Evolutionary conservation across 2,329 filamentous ascomycete species (phyloP).

Genomic region (Monosporascus sp.): DNA sequence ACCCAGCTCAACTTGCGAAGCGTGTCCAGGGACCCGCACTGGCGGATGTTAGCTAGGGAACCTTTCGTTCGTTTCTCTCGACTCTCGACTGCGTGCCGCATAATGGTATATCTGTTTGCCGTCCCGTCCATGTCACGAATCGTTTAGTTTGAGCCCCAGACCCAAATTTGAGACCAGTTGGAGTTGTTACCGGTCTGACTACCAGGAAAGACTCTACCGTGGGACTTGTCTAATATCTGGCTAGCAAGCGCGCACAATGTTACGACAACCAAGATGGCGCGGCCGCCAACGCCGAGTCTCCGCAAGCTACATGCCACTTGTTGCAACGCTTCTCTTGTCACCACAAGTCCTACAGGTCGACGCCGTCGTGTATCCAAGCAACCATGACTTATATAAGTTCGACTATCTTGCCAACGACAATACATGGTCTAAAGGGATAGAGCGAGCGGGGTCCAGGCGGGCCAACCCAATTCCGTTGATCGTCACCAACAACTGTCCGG

Average conservation of each 20-base stretch:
- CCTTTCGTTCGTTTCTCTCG: neutral
- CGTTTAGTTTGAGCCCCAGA: neutral
- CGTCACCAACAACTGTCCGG: constrained; percentile 66
- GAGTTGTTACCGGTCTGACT: neutral
- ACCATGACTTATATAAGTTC: constrained; percentile 24
- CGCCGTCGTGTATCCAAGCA: constrained; percentile 25
- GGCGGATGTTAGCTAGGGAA: neutral
- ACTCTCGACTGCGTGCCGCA: constrained; percentile 1
- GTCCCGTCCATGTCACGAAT: neutral
- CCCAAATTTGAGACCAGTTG: neutral
- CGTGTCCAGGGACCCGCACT: neutral
- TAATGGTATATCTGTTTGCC: constrained; percentile 7
- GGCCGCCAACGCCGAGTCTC: neutral
- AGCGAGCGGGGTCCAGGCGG: constrained; percentile 21
- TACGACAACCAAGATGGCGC: neutral
- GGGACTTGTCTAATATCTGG: neutral
- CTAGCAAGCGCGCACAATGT: constrained; percentile 11
- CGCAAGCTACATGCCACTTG: constrained; percentile 3
- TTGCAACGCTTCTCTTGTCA: constrained; percentile 12
- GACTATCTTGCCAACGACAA: constrained; percentile 21
- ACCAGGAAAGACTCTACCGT: neutral
- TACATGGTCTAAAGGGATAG: constrained; percentile 13
- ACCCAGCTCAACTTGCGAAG: constrained; percentile 2
- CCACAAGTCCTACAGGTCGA: constrained; percentile 7
- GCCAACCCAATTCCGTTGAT: constrained; percentile 49